phyloP scores from a whole-genome alignment of 352 stramenopile species.

The Pythium folliculosum region DNA sequence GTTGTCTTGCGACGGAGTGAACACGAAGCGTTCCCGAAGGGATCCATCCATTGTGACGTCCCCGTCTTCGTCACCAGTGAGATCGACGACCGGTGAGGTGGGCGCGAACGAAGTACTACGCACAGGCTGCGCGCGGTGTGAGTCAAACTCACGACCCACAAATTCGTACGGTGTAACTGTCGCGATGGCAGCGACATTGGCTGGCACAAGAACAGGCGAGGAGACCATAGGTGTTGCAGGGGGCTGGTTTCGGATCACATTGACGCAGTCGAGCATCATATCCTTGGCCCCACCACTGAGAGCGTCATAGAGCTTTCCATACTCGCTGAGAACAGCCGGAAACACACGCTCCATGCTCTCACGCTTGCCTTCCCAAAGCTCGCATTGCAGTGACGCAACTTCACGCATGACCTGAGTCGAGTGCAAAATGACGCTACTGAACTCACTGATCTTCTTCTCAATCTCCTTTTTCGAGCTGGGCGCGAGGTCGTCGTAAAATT shows the following conservation, averaged over 20 bases:
- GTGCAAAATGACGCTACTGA: conserved; percentile 48
- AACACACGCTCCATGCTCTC: conserved; percentile 41
- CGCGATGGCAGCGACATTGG: neutral
- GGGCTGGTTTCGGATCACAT: conserved; percentile 16
- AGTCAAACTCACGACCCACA: conserved; percentile 14
- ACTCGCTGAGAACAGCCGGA: conserved; percentile 41
- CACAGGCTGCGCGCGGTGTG: neutral
- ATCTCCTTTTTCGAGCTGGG: conserved; percentile 68
- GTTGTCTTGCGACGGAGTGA: conserved; percentile 46
- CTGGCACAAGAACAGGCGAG: neutral
- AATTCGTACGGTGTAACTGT: conserved; percentile 24
- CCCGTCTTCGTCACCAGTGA: conserved; percentile 20
- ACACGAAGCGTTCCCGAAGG: conserved; percentile 24
- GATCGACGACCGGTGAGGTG: conserved; percentile 17
- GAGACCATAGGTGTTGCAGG: neutral
- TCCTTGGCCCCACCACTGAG: conserved; percentile 56
- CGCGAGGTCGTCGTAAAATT: conserved; percentile 66
- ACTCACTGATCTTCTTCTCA: conserved; percentile 65
- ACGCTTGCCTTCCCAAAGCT: conserved; percentile 54
- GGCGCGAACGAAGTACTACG: conserved; percentile 13
- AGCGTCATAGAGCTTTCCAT: conserved; percentile 43
- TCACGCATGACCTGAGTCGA: conserved; percentile 60
- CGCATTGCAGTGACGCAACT: conserved; percentile 49
- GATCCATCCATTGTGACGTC: conserved; percentile 20
- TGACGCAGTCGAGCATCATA: conserved; percentile 34